Evolutionary conservation across 176 grass and related monocot genomes (phyloP).

Genomic region (Rhynchospora tenuis): DNA sequence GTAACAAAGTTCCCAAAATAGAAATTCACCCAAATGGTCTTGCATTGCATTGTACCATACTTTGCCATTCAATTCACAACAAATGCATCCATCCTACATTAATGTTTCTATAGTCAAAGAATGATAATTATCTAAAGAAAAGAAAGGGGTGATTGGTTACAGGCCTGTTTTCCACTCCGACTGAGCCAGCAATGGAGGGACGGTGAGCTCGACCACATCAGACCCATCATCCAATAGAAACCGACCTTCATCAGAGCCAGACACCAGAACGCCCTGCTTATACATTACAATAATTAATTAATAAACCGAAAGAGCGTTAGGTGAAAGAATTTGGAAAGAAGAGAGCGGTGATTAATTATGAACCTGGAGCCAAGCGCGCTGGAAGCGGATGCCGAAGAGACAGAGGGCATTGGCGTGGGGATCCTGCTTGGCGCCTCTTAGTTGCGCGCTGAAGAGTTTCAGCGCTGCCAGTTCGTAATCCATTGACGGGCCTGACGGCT

Average conservation of each 20-base stretch:
- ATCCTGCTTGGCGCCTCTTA: conserved; percentile 15
- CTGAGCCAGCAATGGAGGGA: conserved; percentile 24
- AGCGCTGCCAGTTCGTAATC: conserved; percentile 73
- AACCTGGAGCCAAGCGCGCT: conserved; percentile 90
- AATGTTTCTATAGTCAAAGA: background rate
- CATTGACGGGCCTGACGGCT: conserved; percentile 35
- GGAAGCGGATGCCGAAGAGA: conserved; percentile 71
- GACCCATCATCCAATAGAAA: conserved; percentile 73
- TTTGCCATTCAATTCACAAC: background rate
- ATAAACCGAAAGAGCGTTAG: conserved; percentile 21
- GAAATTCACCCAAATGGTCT: background rate
- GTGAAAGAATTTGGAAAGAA: background rate
- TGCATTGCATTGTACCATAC: background rate
- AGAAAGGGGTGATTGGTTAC: background rate
- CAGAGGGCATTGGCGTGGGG: conserved; percentile 19
- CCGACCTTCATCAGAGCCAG: conserved; percentile 13
- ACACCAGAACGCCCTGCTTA: conserved; percentile 65
- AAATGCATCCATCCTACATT: background rate
- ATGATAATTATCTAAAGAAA: background rate
- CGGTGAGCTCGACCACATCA: conserved; percentile 38
- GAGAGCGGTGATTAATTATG: background rate
- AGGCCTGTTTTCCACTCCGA: conserved; percentile 28
- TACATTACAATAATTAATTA: background rate
- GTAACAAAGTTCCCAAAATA: no score
- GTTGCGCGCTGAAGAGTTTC: conserved; percentile 68